These are phyloP conservation scores for Massariosphaeria phaeospora DNA, from an alignment of 495 filamentous ascomycete species.

Conservation along the genomic window DNA sequence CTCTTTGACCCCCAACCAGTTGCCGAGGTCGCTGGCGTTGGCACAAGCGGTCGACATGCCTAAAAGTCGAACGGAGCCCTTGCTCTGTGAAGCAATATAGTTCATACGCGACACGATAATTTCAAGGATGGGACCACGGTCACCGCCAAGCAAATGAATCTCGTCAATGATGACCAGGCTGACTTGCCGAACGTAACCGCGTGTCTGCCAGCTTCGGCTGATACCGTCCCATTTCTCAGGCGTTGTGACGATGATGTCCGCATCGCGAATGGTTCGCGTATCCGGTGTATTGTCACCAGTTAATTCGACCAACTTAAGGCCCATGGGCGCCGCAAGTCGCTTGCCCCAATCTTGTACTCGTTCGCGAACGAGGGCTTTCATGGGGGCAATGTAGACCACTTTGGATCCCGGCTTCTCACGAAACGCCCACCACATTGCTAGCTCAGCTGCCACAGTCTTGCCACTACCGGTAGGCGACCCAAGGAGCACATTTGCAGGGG, in stretches of 20 bases:
- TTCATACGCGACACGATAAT: slow-evolving; percentile 99
- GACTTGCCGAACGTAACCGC: slow-evolving; percentile 91
- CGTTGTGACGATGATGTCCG: slow-evolving; percentile 97
- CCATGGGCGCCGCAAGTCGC: slow-evolving; percentile 77
- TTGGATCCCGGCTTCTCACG: slow-evolving; percentile 92
- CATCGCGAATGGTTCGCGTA: slow-evolving; percentile 86
- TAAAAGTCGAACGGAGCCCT: slow-evolving; percentile 80
- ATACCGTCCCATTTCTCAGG: slow-evolving; percentile 99
- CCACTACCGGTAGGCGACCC: slow-evolving; percentile 97
- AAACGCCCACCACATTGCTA: slow-evolving; percentile 99
- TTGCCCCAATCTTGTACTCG: slow-evolving; percentile 92
- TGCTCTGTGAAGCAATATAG: slow-evolving; percentile 91
- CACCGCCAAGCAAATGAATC: slow-evolving; percentile 92
- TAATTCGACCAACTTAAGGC: slow-evolving; percentile 87
- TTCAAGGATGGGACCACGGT: slow-evolving; percentile 93
- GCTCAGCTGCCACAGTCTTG: slow-evolving; percentile 90
- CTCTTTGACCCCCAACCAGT: slow-evolving; percentile 97
- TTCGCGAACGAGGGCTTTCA: slow-evolving; percentile 97
- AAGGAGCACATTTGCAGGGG: slow-evolving; percentile 81
- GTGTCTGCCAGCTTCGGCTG: slow-evolving; percentile 93
- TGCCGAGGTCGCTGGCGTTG: slow-evolving; percentile 87
- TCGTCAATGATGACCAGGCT: slow-evolving; percentile 98
- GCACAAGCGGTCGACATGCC: slow-evolving; percentile 99
- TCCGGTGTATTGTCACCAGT: slow-evolving; percentile 98
- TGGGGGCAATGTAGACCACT: slow-evolving; percentile 97